Base-by-base conservation (phyloP, 768 basidiomycete genomes). In the Panellus pusillus region DNA sequence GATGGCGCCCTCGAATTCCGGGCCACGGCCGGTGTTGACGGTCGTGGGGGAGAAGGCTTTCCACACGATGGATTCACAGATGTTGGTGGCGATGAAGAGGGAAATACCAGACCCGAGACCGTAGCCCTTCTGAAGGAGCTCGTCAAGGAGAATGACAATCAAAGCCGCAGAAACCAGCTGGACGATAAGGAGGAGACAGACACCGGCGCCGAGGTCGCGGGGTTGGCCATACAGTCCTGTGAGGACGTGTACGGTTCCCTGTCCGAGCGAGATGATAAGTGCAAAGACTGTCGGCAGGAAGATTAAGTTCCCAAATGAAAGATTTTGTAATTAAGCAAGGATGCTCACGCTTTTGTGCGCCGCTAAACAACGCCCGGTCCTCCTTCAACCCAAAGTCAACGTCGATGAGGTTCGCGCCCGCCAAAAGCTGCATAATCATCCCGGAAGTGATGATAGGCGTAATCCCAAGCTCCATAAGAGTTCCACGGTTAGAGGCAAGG, bases 371-470 rank as follows among this genome's bases (percentile, higher is more conserved):
- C 14, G 93, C 93, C 29, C 97, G 79, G 69, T 99, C 97, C 71
- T 99, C 97, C 79, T 98, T 98, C 66, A 99, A 75, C 52, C 85
- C 84, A 66, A 98, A 98, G 76, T 99, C 97, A 62, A 99, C 91
- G 50, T 99, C 96, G 66, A 99, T 91, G 66, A 99, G 78, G 72
- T 93, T 98, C 37, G 97, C 96, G 51, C 97, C 97, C 15, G 96
- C 94, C 57, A 99, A 81, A 40, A 99, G 87, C 73, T 99, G 97
- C 92, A 99, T 98, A 72, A 98, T 99, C 96, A 98, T 98, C 66
- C 97, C 97, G 47, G 89, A 91, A 9, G 97, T 99, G 69, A 98
- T 84, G 67, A 98, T 97, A 37, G 97, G 97, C 27, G 87, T 95
- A 64, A 98, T 98, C 55, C 97, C 96, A 57, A 99, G 85, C 74